Evolutionary conservation across 2,329 filamentous ascomycete genomes (phyloP), one percentile per base, ranked within the genome.

Genomic region (Penicillium sp.): DNA sequence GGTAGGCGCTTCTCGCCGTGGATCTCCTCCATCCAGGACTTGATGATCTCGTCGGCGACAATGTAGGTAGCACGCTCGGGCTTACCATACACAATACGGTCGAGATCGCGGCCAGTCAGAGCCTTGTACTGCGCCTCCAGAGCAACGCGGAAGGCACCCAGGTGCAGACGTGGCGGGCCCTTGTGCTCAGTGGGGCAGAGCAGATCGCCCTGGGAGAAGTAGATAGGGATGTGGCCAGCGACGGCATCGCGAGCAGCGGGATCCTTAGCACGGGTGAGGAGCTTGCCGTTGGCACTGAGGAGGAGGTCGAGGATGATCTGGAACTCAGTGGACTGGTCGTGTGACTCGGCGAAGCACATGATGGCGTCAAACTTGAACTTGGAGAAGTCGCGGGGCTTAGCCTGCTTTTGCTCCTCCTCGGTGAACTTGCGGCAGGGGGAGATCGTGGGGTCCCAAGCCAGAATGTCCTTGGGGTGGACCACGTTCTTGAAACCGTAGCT

Each of bases 31-130:
- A 91, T 91, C 89, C 89, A 92, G 51, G 82, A 83, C 24, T 84
- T 80, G 63, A 92, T 82, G 22, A 91, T 85, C 75, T 90, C 87
- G 67, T 91, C 88, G 65, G 89, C 89, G 76, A 89, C 90, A 79
- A 88, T 89, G 83, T 90, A 91, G 27, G 88, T 90, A 5, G 88
- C 88, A 58, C 86, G 69, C 74, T 90, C 88, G 36, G 88, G 88
- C 82, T 91, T 91, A 70, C 88, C 88, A 79, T 90, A 90, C 57
- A 90, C 86, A 36, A 89, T 86, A 80, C 87, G 88, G 82, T 90
- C 88, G 51, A 91, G 85, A 64, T 90, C 88, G 18, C 82, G 82
- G 59, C 88, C 88, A 0, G 87, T 89, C 59, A 89, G 77, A n/a
- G 87, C 82, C 76, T 78, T 78, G 72, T 77, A 78, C 69, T 90